Percentiles rank a stretch among this genome's conserved stretches.
phyloP scores from a whole-genome alignment of 106 monocot genomes.

The Triglochin maritima region DNA sequence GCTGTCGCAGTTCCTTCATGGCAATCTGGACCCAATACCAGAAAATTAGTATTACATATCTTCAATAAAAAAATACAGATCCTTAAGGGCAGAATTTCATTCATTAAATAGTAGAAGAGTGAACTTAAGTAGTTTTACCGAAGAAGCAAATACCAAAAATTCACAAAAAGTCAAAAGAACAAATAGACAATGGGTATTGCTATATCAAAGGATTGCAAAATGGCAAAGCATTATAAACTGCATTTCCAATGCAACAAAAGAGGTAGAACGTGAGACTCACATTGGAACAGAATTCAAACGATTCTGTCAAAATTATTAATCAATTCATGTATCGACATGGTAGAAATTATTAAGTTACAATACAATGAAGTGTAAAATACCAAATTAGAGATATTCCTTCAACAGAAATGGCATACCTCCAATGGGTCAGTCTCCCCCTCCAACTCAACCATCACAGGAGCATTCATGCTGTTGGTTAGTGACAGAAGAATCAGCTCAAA shows the following conservation, averaged over 20 bases:
- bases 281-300: too few relatives aligned
- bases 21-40: slow-evolving; percentile 15
- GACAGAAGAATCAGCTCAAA: not conserved
- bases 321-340: too few relatives aligned
- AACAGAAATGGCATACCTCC: slow-evolving; percentile 23
- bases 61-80: not conserved
- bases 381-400: not conserved
- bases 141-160: not conserved
- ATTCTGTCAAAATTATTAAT: too few relatives aligned
- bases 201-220: too few relatives aligned
- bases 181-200: too few relatives aligned
- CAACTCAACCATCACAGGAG: slow-evolving; percentile 77
- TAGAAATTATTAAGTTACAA: too few relatives aligned
- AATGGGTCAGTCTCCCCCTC: slow-evolving; percentile 77
- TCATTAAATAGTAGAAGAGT: not conserved
- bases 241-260: too few relatives aligned
- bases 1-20: slow-evolving; percentile 30
- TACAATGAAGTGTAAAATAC: too few relatives aligned
- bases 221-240: too few relatives aligned
- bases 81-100: not conserved
- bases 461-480: slow-evolving; percentile 58
- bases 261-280: too few relatives aligned
- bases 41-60: not conserved
- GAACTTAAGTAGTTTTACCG: too few relatives aligned
- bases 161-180: not conserved